Base-by-base conservation (phyloP, 2,329 filamentous ascomycete species). In the Lachnellula arida region DNA sequence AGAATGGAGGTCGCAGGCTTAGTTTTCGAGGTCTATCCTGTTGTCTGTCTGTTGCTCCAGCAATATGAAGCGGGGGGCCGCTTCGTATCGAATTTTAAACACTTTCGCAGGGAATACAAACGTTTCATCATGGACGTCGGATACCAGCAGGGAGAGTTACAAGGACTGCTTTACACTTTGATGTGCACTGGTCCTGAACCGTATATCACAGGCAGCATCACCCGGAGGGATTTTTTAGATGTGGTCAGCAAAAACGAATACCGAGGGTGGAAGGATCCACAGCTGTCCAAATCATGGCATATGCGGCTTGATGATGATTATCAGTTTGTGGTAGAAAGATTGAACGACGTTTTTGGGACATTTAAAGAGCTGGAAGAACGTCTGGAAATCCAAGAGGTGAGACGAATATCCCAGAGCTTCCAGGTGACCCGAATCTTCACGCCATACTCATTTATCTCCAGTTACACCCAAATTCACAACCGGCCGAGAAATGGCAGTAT, bases 101-200 rank as follows among this genome's bases (percentile, higher is more conserved):
- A 44, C 4, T 54, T 37, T 43, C 51, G 51, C 15, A 32, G 46
- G 14, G 49, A 35, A 43, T 54, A 54, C 34, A 22, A 54, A n/a
- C 19, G 32, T 34, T 49, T 54, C 25, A 54, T 54, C 25, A 19
- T 32, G 19, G 51, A 54, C 15, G 42, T 54, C 35, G 35, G 42
- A 43, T 44, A 22, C 14, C 51, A 54, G 51, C 51, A 54, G 49
- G 34, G 48, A 19, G 48, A 49, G 11, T 49, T 54, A 17, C 35
- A 54, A 22, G 46, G 46, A 19, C 48, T 54, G 17, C 25, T 54
- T 17, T 46, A 49, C 32, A 46, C 48, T n/a, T 14, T 54, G 8
- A n/a, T 54, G 34, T 54, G 51, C 25, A 35, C 44, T 2, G 51
- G 51, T 14, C 51, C 44, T 22, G 46, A 54, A 22, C 46, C 46